Percentiles rank a stretch among this genome's conserved stretches.
Evolutionary conservation across 108 stramenopile species (phyloP).

Genomic region (Schizochytrium sp.): DNA sequence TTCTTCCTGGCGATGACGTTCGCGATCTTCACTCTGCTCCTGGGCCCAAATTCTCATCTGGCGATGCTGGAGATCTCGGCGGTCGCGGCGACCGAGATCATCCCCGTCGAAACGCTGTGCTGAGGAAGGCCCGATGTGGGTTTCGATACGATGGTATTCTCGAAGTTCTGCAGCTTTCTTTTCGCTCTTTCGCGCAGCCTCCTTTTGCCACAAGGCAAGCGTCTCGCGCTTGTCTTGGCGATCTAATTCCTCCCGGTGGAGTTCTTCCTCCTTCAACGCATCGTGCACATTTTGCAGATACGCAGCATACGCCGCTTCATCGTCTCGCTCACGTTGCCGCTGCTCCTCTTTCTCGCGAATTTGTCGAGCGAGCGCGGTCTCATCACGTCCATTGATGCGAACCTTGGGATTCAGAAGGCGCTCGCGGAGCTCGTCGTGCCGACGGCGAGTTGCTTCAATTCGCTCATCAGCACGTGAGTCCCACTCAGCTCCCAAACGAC

Average conservation of each 20-base stretch:
- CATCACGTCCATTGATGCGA: not conserved
- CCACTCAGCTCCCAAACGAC: not conserved
- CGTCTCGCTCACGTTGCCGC: constrained; percentile 7
- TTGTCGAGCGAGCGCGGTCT: constrained; percentile 16
- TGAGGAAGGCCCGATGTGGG: not conserved
- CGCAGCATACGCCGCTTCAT: not conserved
- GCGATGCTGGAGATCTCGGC: not conserved
- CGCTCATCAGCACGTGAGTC: constrained; percentile 25
- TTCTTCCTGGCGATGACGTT: not conserved
- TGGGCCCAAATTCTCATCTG: constrained; percentile 41
- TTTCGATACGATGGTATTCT: not conserved
- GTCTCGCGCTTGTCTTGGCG: constrained; percentile 4
- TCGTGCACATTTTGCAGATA: not conserved
- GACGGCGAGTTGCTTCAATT: not conserved
- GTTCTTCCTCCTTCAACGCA: not conserved
- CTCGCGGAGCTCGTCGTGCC: not conserved
- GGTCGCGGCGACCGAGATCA: not conserved
- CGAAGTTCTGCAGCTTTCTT: not conserved
- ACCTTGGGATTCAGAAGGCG: constrained; percentile 42
- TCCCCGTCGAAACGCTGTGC: constrained; percentile 36
- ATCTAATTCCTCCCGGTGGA: not conserved
- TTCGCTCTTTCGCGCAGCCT: constrained; percentile 32
- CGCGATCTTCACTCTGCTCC: constrained; percentile 8
- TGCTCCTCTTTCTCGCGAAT: constrained; percentile 47
- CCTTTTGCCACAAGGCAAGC: constrained; percentile 1